Base-by-base conservation (phyloP, 495 filamentous ascomycete genomes). In the Tricharina praecox region DNA sequence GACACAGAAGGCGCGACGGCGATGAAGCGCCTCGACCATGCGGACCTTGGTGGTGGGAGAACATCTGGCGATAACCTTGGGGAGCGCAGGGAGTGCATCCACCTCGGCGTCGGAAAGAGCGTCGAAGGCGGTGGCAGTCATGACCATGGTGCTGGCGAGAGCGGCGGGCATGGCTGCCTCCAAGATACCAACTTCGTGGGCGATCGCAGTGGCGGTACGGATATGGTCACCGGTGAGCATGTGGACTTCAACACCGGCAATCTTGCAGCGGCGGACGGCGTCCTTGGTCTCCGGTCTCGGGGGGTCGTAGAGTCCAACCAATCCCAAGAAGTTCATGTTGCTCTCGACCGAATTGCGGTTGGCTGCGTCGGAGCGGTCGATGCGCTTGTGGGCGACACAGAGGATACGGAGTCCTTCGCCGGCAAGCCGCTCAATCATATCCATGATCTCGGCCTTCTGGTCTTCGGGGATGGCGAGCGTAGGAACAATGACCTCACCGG, bases 11-110 rank as follows among this genome's bases (percentile, higher is more conserved):
- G 64, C 56, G 25, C 72, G 72, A 39, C 78, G 66, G 35, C 78
- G 71, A 49, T 82, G 79, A 45, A 86, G 61, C 3, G 79, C 78
- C 41, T 83, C 76, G 24, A 90, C 79, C 75, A 86, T 83, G 39
- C 81, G 75, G 25, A 85, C 75, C 59, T 84, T 85, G 19, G 78
- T 82, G 40, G 75, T 70, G 1, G 79, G 81, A 3, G 76, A 73
- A 49, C 78, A 83, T 41, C 79, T 72, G 53, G 81, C 77, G 54
- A 84, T 70, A 33, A 86, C 78, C 44, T 81, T 54, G 2, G 81
- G 77, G 5, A 85, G 68, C 20, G 68, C 68, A 23, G 79, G 76
- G 19, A 85, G 61, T 0, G 57, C 55, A 51, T 86, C 81, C 56
- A 84, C 75, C 53, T 84, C 68, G 3, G 70, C 67, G 35, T 78